Evolutionary conservation across 345 rosid genomes (phyloP).

Genomic region (Salix udensis): DNA sequence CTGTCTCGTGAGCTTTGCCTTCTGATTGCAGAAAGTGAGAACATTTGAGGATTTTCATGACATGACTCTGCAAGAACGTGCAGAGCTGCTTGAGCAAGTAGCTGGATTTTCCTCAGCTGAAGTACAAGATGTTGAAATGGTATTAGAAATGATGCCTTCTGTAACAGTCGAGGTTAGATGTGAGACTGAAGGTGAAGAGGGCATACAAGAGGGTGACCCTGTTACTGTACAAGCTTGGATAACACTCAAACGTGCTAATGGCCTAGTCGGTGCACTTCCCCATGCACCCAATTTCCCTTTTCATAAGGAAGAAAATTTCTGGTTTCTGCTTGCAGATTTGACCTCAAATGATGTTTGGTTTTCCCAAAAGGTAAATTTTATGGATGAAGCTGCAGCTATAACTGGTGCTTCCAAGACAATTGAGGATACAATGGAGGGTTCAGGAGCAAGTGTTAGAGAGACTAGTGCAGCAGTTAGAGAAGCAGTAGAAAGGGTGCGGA

Average conservation of each 20-base stretch:
- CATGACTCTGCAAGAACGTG: constrained; percentile 65
- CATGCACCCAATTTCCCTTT: constrained; percentile 82
- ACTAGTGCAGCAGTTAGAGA: constrained; percentile 57
- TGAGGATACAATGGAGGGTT: constrained; percentile 88
- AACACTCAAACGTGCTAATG: constrained; percentile 69
- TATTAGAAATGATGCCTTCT: constrained; percentile 90
- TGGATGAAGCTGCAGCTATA: constrained; percentile 84
- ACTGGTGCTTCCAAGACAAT: constrained; percentile 83
- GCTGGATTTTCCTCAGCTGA: constrained; percentile 76
- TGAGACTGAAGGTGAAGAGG: constrained; percentile 99
- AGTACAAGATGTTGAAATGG: constrained; percentile 72
- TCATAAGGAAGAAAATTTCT: constrained; percentile 92
- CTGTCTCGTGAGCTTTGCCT: neutral
- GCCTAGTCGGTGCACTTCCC: constrained; percentile 80
- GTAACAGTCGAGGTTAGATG: constrained; percentile 69
- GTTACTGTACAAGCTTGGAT: constrained; percentile 90
- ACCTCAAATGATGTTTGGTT: constrained; percentile 83
- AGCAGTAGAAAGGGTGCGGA: constrained; percentile 73
- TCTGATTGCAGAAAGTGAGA: constrained; percentile 72
- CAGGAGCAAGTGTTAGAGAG: constrained; percentile 76
- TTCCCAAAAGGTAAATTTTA: constrained; percentile 85
- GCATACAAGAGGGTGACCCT: constrained; percentile 89
- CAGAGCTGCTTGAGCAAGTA: constrained; percentile 65
- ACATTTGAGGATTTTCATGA: constrained; percentile 79
- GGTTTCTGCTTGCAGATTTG: constrained; percentile 84